Base-by-base conservation (phyloP, 345 rosid species). In the Eucalyptus melliodora region DNA sequence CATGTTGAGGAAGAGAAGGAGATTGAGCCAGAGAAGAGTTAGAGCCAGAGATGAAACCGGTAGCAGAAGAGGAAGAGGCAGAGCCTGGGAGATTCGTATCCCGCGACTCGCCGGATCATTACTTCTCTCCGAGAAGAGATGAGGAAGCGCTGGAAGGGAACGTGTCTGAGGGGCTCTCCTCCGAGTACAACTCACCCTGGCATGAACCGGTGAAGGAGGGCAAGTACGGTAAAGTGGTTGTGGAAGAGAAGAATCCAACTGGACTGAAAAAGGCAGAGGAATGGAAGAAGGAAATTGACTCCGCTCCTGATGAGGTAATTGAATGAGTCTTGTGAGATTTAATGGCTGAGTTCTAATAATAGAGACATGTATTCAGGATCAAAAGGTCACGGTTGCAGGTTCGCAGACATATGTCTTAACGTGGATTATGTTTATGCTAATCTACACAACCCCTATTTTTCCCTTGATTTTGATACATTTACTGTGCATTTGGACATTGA, bases 121-220 rank as follows among this genome's bases (percentile, higher is more conserved):
- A 50, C 34, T 92, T 90, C 89, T 93, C 94, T 2, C 89, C 93
- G 21, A 90, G 93, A 47, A 92, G 90, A 88, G 93, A 90, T 50
- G 93, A 91, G 50, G 93, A 92, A 50, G 77, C 88, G 26, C 12
- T 88, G 27, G 91, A 89, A 34, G 91, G 89, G 37, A 86, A 59
- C 45, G 56, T 15, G n/a, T 89, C 88, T 8, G 90, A 89, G 34
- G 91, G 89, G 37, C 82, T 77, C 67, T 80, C 31, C 31, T 89
- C 88, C 8, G 45, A 86, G 60, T 86, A 51, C 65, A 51, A 34
- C 40, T 86, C 87, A n/a, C 93, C 94, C 1, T 19, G 67, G 4
- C 40, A 42, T 42, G 93, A 89, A 49, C 77, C 89, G 2, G 90
- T 56, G 45, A 44, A 44, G 45, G 45, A 44, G 45, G 45, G 8